Evolutionary conservation across 306 rosid genomes (phyloP).

Genomic region (Gynostemma pentaphyllum): DNA sequence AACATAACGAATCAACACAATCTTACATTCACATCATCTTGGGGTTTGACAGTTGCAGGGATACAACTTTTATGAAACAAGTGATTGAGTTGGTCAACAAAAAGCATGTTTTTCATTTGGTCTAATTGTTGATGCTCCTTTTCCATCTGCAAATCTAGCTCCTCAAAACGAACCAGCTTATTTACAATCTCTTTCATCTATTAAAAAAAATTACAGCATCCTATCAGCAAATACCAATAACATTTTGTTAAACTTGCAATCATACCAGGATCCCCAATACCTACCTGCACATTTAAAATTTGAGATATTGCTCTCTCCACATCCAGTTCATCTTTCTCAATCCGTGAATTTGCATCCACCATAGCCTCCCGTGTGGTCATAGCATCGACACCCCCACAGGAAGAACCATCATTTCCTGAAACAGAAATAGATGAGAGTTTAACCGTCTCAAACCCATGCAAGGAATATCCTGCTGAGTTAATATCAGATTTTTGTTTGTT

Average conservation of each 20-base stretch:
- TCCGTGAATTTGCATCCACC: conserved; percentile 42
- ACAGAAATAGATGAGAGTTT: neutral
- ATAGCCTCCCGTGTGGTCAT: conserved; percentile 23
- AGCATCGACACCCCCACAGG: conserved; percentile 25
- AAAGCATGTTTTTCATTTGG: conserved; percentile 54
- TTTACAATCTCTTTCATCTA: conserved; percentile 64
- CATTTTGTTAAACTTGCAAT: neutral
- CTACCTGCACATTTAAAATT: conserved; percentile 48
- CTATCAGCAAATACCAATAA: conserved; percentile 13
- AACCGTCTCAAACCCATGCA: neutral
- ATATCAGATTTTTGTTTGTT: too few relatives aligned
- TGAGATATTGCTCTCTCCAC: conserved; percentile 55
- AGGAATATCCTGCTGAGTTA: neutral
- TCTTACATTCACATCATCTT: conserved; percentile 25
- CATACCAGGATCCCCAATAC: conserved; percentile 6
- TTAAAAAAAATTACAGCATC: conserved; percentile 21
- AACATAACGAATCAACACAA: conserved; percentile 13
- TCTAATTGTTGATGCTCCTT: conserved; percentile 63
- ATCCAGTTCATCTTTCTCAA: conserved; percentile 52
- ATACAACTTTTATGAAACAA: conserved; percentile 27
- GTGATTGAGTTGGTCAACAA: conserved; percentile 63
- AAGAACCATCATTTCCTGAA: conserved; percentile 36
- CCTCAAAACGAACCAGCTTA: conserved; percentile 49
- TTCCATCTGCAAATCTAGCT: conserved; percentile 59
- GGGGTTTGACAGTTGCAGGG: conserved; percentile 21